Evolutionary conservation across 345 rosid genomes (phyloP).

Genomic region (Cardamine chenopodiifolia): DNA sequence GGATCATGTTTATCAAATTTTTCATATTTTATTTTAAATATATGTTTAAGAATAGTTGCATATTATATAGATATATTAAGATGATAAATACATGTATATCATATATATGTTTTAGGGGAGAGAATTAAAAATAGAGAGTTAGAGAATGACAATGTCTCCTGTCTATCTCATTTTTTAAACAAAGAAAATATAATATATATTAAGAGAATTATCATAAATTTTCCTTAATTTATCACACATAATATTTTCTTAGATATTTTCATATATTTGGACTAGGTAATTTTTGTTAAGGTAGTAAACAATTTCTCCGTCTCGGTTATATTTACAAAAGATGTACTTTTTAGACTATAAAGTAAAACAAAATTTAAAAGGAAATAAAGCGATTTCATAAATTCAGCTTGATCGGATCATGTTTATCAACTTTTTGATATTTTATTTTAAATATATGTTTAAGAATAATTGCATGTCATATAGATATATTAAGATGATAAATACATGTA

Average conservation of each 20-base stretch:
- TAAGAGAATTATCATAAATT: neutral
- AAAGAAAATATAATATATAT: too few relatives aligned
- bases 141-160: too few relatives aligned
- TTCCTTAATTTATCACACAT: too few relatives aligned
- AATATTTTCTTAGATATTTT: too few relatives aligned
- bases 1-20: too few relatives aligned
- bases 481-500: neutral
- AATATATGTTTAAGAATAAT: neutral
- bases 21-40: neutral
- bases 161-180: too few relatives aligned
- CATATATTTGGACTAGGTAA: neutral
- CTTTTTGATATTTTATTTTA: neutral
- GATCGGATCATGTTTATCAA: too few relatives aligned
- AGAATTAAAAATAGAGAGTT: too few relatives aligned
- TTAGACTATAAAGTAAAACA: neutral
- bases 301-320: neutral
- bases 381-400: neutral
- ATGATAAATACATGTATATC: too few relatives aligned
- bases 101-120: too few relatives aligned
- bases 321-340: neutral
- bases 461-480: too few relatives aligned
- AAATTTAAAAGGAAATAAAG: neutral
- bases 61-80: too few relatives aligned
- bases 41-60: neutral
- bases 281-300: neutral